These are phyloP conservation scores for Megacollybia marginata DNA, from an alignment of 768 basidiomycete genomes.

Conservation along the genomic window DNA sequence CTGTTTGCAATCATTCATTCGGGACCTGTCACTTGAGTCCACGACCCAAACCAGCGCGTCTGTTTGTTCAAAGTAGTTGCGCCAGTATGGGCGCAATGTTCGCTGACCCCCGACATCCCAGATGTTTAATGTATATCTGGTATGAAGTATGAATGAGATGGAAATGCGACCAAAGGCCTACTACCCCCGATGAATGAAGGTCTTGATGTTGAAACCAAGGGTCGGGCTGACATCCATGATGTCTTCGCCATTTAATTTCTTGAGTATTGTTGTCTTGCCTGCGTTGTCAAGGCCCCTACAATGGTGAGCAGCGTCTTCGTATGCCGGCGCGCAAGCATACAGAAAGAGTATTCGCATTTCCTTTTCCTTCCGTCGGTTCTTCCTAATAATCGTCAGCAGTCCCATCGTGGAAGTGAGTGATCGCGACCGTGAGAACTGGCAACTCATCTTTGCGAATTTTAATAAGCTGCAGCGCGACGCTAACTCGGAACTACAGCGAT, in stretches of 20 bases:
- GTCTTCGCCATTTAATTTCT: slow-evolving; percentile 90
- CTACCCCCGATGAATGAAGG: slow-evolving; percentile 78
- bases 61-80: slow-evolving; percentile 98
- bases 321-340: slow-evolving; percentile 30
- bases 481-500: slow-evolving; percentile 17
- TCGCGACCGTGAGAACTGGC: too few species aligned
- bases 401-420: slow-evolving; percentile 51
- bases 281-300: slow-evolving; percentile 94
- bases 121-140: slow-evolving; percentile 72
- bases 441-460: too few species aligned
- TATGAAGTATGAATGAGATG: slow-evolving; percentile 8
- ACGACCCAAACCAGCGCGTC: slow-evolving; percentile 99
- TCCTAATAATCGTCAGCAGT: slow-evolving; percentile 92
- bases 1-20: slow-evolving; percentile 83
- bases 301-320: slow-evolving; percentile 7
- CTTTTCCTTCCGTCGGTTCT: slow-evolving; percentile 90
- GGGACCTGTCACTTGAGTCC: slow-evolving; percentile 86
- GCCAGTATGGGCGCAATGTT: slow-evolving; percentile 95
- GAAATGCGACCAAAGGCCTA: slow-evolving; percentile 32
- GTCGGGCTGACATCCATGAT: slow-evolving; percentile 86
- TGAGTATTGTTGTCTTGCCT: slow-evolving; percentile 96
- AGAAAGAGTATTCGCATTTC: slow-evolving; percentile 96
- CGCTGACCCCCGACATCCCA: slow-evolving; percentile 99
- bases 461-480: background rate
- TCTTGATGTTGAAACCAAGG: slow-evolving; percentile 98